Evolutionary conservation across 345 rosid genomes (phyloP).

Genomic region (Salix suchowensis): DNA sequence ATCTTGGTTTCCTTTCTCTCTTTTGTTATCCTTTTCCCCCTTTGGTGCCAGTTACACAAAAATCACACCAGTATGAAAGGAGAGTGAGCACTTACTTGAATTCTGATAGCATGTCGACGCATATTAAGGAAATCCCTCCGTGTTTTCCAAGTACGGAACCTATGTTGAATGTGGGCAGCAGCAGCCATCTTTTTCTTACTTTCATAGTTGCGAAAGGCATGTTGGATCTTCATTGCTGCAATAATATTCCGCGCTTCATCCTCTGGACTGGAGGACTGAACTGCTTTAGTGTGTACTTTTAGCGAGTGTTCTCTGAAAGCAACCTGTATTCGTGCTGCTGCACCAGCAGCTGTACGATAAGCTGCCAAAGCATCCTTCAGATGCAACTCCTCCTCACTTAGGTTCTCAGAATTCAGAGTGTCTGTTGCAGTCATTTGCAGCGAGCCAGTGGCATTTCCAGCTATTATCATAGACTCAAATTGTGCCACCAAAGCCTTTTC

Average conservation of each 20-base stretch:
- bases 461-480: slow-evolving; percentile 71
- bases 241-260: slow-evolving; percentile 67
- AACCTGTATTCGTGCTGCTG: slow-evolving; percentile 81
- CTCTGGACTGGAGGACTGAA: slow-evolving; percentile 43
- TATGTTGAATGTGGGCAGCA: slow-evolving; percentile 72
- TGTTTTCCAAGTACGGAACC: slow-evolving; percentile 85
- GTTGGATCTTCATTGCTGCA: slow-evolving; percentile 93
- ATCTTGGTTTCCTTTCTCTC: neutral
- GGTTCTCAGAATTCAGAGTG: slow-evolving; percentile 27
- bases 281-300: slow-evolving; percentile 45
- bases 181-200: slow-evolving; percentile 69
- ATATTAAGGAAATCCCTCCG: slow-evolving; percentile 62
- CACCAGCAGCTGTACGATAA: slow-evolving; percentile 81
- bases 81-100: slow-evolving; percentile 55
- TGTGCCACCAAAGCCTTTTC: slow-evolving; percentile 82
- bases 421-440: slow-evolving; percentile 46
- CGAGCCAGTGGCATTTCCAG: slow-evolving; percentile 75
- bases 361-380: slow-evolving; percentile 79
- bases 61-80: neutral
- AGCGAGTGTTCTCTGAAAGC: slow-evolving; percentile 84
- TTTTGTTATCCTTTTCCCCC: no score
- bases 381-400: slow-evolving; percentile 56
- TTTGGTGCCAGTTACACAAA: neutral
- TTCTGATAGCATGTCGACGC: slow-evolving; percentile 73
- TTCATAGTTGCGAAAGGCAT: slow-evolving; percentile 77